A percentile compares a stretch with the other conserved stretches of the same genome.
Conservation (phyloP, 1,284 basidiomycete genomes). For the Ganoderma lingzhi region DNA sequence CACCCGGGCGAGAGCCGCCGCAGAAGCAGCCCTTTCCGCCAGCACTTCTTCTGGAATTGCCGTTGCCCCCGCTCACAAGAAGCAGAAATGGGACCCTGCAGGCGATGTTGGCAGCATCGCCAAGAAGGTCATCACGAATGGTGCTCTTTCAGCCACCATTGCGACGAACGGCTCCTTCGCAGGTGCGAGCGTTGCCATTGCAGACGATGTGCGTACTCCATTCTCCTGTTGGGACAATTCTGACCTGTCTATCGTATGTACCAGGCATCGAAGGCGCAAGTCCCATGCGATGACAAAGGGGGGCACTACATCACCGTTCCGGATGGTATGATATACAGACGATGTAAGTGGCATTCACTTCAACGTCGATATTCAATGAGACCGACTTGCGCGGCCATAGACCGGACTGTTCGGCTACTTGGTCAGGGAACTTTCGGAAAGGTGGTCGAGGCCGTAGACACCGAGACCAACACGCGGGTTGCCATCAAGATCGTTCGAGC, state of each 20-base stretch:
- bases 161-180: constrained; percentile 67
- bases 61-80: constrained; percentile 71
- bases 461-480: constrained; percentile 79
- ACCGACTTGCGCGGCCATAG: constrained; percentile 51
- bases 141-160: constrained; percentile 54
- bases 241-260: constrained; percentile 38
- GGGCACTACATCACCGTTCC: constrained; percentile 94
- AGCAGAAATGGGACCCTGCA: constrained; percentile 75
- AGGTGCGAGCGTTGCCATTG: constrained; percentile 63
- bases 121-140: constrained; percentile 63
- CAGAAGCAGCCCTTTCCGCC: constrained; percentile 76
- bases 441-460: constrained; percentile 94
- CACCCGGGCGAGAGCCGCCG: constrained; percentile 82
- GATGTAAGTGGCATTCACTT: constrained; percentile 64
- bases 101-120: constrained; percentile 69
- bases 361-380: background rate
- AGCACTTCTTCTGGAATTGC: constrained; percentile 64
- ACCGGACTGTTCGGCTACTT: constrained; percentile 89
- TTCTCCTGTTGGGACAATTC: constrained; percentile 28
- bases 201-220: constrained; percentile 64
- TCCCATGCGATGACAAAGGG: constrained; percentile 92
- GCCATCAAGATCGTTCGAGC: constrained; percentile 99
- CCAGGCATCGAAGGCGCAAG: constrained; percentile 65
- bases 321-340: constrained; percentile 86
- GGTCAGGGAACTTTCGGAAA: constrained; percentile 99